phyloP scores from a whole-genome alignment of 257 asterid species.

The Jacaranda copaia region DNA sequence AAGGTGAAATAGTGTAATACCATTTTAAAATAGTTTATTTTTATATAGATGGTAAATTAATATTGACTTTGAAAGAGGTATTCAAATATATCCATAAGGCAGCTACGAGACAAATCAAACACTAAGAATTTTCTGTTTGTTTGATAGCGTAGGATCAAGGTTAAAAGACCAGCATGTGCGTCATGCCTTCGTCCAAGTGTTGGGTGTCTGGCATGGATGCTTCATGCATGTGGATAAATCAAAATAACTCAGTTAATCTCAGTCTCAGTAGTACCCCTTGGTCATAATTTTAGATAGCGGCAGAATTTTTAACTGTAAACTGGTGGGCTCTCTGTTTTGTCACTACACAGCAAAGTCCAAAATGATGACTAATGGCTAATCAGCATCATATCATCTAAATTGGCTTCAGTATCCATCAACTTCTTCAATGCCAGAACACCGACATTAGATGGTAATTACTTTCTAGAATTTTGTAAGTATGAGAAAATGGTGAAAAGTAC shows the following conservation, averaged over 20 bases:
- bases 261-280: background rate
- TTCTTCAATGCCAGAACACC: constrained; percentile 4
- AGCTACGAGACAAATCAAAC: background rate
- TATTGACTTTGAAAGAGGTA: constrained; percentile 5
- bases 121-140: background rate
- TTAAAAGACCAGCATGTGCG: background rate
- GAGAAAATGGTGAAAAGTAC: background rate
- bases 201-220: background rate
- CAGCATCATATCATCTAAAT: background rate
- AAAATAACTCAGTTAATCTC: too few species aligned
- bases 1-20: background rate
- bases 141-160: background rate
- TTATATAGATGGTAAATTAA: background rate
- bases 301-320: background rate
- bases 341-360: background rate
- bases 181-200: background rate
- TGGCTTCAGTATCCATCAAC: background rate
- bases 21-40: background rate
- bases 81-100: constrained; percentile 4
- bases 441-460: background rate
- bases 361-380: background rate
- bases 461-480: background rate
- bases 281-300: background rate
- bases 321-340: background rate
- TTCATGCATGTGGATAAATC: constrained; percentile 1